Evolutionary conservation across 148 eudicot genomes (phyloP), one percentile per base, ranked within the genome.

Genomic region (Rhododendron kiyosumense): DNA sequence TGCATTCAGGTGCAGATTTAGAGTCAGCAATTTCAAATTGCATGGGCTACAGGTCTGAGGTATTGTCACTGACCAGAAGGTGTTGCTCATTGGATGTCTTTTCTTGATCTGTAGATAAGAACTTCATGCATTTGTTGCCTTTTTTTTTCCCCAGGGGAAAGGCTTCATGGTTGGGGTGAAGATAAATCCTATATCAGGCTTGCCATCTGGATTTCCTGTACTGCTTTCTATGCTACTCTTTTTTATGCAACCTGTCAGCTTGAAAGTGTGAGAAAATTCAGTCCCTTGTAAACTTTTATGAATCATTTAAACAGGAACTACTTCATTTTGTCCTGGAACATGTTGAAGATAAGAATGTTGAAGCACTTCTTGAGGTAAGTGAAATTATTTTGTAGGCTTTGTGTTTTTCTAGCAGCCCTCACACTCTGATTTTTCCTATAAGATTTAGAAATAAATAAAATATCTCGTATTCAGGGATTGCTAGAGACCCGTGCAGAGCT

Each of bases 81-180:
- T 43, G 52, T 87, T 88, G 77, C 78, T 67, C 69, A 57, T 26
- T 51, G n/a, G 86, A 76, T 78, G 9, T 87, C 28, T 76, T 81
- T 83, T 7, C 46, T 87, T 82, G 22, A 30, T 81, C 30, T 69
- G 24, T 86, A 85, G 38, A 79, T 85, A 17, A 86, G 20, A 84
- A 81, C 52, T 81, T 54, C 20, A 85, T 20, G 65, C n/a, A 5
- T 22, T 18, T 18, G 24, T 57, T 18, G 24, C 24, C 24, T 5
- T 59, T 26, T 26, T 79, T 79, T 85, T 81, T 84, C 67, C 2
- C 86, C 90, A 97, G 99, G 99, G 99, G 85, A 89, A 95, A 93
- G 99, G 99, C 45, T 97, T 97, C 90, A 97, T 97, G 99, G 99
- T 97, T 88, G 99, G 99, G 81, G 98, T 97, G 86, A 81, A 97